Conservation (phyloP, 257 asterid species). For the Penstemon davidsonii region DNA sequence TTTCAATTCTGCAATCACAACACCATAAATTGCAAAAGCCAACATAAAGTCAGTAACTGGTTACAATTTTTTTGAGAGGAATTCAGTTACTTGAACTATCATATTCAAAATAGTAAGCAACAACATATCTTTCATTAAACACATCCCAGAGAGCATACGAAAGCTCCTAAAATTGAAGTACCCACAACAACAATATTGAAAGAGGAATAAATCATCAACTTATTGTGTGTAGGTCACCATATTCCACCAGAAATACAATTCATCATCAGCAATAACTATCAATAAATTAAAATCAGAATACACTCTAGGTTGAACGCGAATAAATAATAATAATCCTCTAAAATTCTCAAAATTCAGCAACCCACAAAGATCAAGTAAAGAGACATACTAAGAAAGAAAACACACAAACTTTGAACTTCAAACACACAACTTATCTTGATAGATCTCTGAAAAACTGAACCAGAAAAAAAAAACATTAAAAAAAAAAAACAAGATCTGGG, state of each 20-base stretch:
- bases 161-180: slow-evolving; percentile 11
- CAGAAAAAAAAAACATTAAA: slow-evolving; percentile 14
- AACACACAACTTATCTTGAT: slow-evolving; percentile 26
- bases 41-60: slow-evolving; percentile 5
- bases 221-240: no score
- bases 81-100: slow-evolving; percentile 5
- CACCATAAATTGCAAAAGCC: neutral
- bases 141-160: neutral
- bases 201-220: slow-evolving; percentile 15
- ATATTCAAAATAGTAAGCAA: neutral
- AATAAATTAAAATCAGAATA: neutral
- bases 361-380: slow-evolving; percentile 31
- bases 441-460: slow-evolving; percentile 50
- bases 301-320: neutral
- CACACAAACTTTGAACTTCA: slow-evolving; percentile 23
- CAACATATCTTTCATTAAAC: neutral
- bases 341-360: slow-evolving; percentile 18
- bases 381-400: slow-evolving; percentile 20
- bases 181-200: slow-evolving; percentile 9
- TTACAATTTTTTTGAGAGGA: neutral
- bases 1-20: neutral
- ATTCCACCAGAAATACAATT: slow-evolving; percentile 1
- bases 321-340: slow-evolving; percentile 5
- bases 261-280: slow-evolving; percentile 20
- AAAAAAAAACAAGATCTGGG: slow-evolving; percentile 35